Evolutionary conservation across 192 early-diverging fungal species (phyloP).

Genomic region (Phycomyces blakesleeanus): DNA sequence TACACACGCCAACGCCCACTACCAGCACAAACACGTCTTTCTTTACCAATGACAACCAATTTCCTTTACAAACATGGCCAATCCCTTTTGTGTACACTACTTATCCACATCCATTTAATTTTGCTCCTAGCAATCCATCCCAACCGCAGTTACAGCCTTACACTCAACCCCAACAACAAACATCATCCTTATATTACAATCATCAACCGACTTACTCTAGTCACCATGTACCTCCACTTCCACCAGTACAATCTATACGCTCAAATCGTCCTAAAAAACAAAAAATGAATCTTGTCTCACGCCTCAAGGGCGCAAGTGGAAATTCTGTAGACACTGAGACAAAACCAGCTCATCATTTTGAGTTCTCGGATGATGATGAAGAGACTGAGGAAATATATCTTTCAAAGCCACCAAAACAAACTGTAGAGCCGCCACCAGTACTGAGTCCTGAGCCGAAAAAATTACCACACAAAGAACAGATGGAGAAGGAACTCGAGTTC

Average conservation of each 20-base stretch:
- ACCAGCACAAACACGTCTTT: no score
- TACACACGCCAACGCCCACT: no score
- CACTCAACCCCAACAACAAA: no score
- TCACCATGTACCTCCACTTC: not conserved
- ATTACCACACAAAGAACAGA: not conserved
- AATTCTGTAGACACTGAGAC: not conserved
- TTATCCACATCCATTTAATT: no score
- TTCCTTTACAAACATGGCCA: no score
- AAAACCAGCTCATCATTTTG: not conserved
- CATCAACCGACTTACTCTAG: not conserved
- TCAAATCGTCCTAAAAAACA: not conserved
- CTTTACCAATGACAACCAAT: no score
- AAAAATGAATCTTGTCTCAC: slow-evolving; percentile 2
- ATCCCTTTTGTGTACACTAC: no score
- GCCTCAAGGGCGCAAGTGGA: not conserved
- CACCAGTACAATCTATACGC: not conserved
- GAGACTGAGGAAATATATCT: not conserved
- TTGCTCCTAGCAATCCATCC: no score
- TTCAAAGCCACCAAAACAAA: not conserved
- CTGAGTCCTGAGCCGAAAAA: not conserved
- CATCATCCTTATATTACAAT: no score
- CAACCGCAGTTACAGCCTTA: no score
- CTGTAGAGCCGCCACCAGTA: not conserved
- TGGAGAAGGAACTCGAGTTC: not conserved
- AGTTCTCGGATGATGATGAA: not conserved